A percentile compares a stretch with the other conserved stretches of the same genome.
Evolutionary conservation across 2,329 filamentous ascomycete genomes (phyloP).

Genomic region (Cladosporium sp.): DNA sequence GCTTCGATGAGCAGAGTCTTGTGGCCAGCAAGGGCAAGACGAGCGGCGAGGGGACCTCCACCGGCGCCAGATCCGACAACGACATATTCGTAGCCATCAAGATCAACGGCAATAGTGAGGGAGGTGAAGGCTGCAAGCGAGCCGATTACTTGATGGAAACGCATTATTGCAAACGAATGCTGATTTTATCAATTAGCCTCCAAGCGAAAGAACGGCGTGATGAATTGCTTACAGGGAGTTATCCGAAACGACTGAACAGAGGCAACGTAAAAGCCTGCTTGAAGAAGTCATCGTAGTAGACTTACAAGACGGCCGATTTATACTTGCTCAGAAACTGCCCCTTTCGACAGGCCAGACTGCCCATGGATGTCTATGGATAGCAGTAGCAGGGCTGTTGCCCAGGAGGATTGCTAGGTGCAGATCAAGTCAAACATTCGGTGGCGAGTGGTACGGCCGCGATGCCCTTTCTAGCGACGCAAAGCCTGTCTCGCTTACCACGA

Average conservation of each 20-base stretch:
- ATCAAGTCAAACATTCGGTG: conserved; percentile 19
- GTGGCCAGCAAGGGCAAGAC: conserved; percentile 62
- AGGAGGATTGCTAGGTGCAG: conserved; percentile 21
- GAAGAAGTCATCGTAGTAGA: conserved; percentile 19
- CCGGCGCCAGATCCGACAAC: conserved; percentile 64
- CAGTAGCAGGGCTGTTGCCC: conserved; percentile 2
- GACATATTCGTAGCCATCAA: conserved; percentile 59
- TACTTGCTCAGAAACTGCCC: conserved; percentile 21
- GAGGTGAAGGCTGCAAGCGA: conserved; percentile 23
- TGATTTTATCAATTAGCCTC: conserved; percentile 18
- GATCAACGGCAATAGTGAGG: conserved; percentile 22
- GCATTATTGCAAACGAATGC: conserved; percentile 22
- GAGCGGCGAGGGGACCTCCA: conserved; percentile 59
- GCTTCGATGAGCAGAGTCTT: conserved; percentile 64
- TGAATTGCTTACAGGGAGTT: conserved; percentile 15
- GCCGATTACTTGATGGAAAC: conserved; percentile 23
- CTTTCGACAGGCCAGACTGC: conserved; percentile 18
- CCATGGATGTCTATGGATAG: conserved; percentile 18
- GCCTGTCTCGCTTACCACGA: conserved; percentile 14
- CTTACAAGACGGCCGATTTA: conserved; percentile 19
- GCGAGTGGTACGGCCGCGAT: conserved; percentile 2
- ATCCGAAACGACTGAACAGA: conserved; percentile 22
- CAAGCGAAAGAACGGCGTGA: conserved; percentile 16
- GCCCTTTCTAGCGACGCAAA: conserved; percentile 15
- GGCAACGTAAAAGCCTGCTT: conserved; percentile 22